Base-by-base conservation (phyloP, 169 alveolate genomes). In the Eimeria tenella region DNA sequence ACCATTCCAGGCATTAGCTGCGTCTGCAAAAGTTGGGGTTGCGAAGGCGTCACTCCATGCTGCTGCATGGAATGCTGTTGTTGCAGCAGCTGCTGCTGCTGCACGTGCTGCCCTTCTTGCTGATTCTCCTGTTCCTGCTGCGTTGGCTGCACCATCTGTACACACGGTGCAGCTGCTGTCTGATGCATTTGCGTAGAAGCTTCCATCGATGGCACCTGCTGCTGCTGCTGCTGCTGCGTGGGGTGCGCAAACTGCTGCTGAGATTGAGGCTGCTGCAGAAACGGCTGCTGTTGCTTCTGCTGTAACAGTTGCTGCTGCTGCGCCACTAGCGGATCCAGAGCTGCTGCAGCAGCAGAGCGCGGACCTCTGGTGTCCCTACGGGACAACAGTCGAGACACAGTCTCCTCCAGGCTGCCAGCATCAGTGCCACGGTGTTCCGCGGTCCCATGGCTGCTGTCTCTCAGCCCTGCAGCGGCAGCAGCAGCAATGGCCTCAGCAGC, bases 401-500 rank as follows among this genome's bases (percentile, higher is more conserved):
- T 79, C 71, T 79, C 88, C 56, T 79, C 88, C 19, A 79, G 31
- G 55, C 71, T 10, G 9, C 23, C 88, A 53, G 70, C 88, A 19
- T 79, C 88, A 0, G 71, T 79, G 0, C 21, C 31, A 1, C 23
- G 62, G 23, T n/a, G 56, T 53, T 9, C 65, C 6, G 88, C 71
- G 60, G 88, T 53, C 23, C 71, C 63, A 68, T 68, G 13, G 88
- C 88, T 55, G 88, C 71, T 79, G 3, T 68, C 77, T 19, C 65
- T 55, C 53, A 79, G 70, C 55, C 71, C 70, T 19, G 88, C 53
- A 79, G 88, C 88, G 19, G 88, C 88, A 13, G 88, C 88, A 19
- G 88, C 88, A 79, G 88, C 88, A 79, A 79, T 79, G 13, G 88
- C 88, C 11, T 79, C 88, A 9, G 88, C 65, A 52, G 88, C 88